Base-by-base conservation (phyloP, 225 moss, liverwort and hornwort species). In the Pseudoscleropodium purum region DNA sequence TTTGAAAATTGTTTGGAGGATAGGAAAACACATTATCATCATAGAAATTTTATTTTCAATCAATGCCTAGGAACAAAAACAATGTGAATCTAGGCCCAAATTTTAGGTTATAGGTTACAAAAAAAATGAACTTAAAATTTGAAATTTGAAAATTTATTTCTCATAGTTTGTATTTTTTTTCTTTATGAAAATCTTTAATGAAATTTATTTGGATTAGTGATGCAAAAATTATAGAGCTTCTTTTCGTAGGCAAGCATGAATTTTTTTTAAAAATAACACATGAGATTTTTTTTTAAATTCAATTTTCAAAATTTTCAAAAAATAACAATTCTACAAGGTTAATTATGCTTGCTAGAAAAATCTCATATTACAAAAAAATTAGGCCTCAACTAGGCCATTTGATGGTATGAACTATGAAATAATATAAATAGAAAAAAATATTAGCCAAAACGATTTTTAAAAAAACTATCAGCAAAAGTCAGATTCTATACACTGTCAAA, bases 41-140 rank as follows among this genome's bases (percentile, higher is more conserved):
- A 8, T 21, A 0, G 4, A 5, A 34, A 12, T 6, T 19, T 33
- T 31, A 18, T 75, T 75, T 75, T 21, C 5, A 51, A 34, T 23
- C 0, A 5, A 0, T 76, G 2, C 3, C 18, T 27, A 8, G 1
- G 8, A 21, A 0, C 3, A 51, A 76, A 51, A 13, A 2, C 34
- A 33, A 8, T 51, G 1, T 24, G 3, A 2, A 1, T 0, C 1
- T 13, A 13, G 1, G 3, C 1, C 8, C 2, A 49, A 49, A 33
- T 7, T 75, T 75, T 18, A 75, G 7, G 0, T 75, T 31, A 1
- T 6, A 1, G 0, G 4, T 23, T 59, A 21, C 57, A 24, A 9
- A 29, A 10, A 45, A 45, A 3, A 10, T 37, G 6, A n/a, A 70
- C 2, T 39, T 18, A 0, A 49, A 75, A 75, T 13, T 0, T 18